These are phyloP conservation scores for Fusarium luffae DNA, from an alignment of 2,329 filamentous ascomycete species.

Conservation along the genomic window DNA sequence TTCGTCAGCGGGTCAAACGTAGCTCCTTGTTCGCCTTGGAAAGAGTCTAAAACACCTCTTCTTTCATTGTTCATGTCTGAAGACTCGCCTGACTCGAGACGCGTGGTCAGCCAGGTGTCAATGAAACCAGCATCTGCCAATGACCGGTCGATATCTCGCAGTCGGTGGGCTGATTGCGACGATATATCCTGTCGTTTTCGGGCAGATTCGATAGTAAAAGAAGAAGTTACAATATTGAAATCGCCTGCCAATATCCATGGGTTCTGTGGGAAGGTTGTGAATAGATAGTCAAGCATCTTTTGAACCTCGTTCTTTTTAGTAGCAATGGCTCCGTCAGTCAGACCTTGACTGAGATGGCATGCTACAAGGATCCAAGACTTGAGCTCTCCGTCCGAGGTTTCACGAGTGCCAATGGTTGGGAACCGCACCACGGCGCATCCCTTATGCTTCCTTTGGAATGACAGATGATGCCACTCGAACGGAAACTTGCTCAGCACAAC, in stretches of 20 bases:
- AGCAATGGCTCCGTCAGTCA: conserved; percentile 67
- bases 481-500: conserved; percentile 67
- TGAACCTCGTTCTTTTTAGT: conserved; percentile 68
- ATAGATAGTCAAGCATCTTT: conserved; percentile 60
- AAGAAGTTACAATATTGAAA: conserved; percentile 72
- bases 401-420: conserved; percentile 33
- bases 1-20: conserved; percentile 73
- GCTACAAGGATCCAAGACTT: conserved; percentile 63
- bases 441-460: conserved; percentile 67
- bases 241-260: conserved; percentile 71
- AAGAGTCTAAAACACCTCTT: conserved; percentile 51
- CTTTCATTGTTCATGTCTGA: conserved; percentile 41
- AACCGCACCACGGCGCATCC: conserved; percentile 63
- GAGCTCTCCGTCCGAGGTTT: conserved; percentile 34
- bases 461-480: conserved; percentile 67
- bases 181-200: conserved; percentile 65
- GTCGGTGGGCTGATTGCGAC: conserved; percentile 54
- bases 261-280: conserved; percentile 52
- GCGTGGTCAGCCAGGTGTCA: conserved; percentile 63
- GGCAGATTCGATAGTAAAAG: conserved; percentile 64
- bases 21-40: conserved; percentile 71
- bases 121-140: conserved; percentile 59
- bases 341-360: conserved; percentile 70
- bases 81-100: conserved; percentile 57
- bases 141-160: conserved; percentile 59